phyloP scores from a whole-genome alignment of 2,329 filamentous ascomycete genomes.

The Fusarium oligoseptatum region DNA sequence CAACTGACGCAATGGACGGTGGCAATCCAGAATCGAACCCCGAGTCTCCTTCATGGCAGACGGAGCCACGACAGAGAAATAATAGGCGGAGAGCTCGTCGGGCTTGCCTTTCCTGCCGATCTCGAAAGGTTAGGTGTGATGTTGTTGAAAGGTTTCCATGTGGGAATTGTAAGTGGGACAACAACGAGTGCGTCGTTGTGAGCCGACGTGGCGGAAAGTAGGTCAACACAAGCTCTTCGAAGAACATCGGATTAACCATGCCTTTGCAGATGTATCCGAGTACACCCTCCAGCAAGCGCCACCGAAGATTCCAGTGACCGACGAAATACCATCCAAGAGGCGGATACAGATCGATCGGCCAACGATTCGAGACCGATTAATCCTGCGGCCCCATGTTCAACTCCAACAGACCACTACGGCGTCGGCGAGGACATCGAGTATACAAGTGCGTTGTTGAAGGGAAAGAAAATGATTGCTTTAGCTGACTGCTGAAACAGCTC shows the following conservation, averaged over 20 bases:
- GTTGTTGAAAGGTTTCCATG: slow-evolving; percentile 89
- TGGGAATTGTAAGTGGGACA: slow-evolving; percentile 85
- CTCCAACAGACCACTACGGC: not conserved
- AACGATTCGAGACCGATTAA: not conserved
- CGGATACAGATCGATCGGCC: not conserved
- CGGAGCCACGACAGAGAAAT: slow-evolving; percentile 54
- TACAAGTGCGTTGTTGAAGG: not conserved
- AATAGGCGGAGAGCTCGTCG: slow-evolving; percentile 86
- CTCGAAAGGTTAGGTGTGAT: slow-evolving; percentile 91
- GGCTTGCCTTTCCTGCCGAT: slow-evolving; percentile 87
- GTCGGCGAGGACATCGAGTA: not conserved
- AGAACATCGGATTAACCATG: not conserved
- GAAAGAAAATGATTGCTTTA: not conserved
- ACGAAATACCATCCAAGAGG: not conserved
- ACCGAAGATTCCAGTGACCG: not conserved
- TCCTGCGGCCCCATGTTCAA: not conserved
- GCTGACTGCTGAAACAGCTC: not conserved
- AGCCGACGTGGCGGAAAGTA: not conserved
- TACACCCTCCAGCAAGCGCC: not conserved
- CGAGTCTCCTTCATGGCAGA: not conserved
- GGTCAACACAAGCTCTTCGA: slow-evolving; percentile 16
- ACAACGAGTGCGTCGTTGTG: slow-evolving; percentile 64
- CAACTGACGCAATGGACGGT: not conserved
- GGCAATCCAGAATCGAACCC: not conserved
- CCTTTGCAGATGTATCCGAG: not conserved